These are phyloP conservation scores for Edaphochlamys debaryana DNA, from an alignment of 139 green algal genomes.

Conservation along the genomic window DNA sequence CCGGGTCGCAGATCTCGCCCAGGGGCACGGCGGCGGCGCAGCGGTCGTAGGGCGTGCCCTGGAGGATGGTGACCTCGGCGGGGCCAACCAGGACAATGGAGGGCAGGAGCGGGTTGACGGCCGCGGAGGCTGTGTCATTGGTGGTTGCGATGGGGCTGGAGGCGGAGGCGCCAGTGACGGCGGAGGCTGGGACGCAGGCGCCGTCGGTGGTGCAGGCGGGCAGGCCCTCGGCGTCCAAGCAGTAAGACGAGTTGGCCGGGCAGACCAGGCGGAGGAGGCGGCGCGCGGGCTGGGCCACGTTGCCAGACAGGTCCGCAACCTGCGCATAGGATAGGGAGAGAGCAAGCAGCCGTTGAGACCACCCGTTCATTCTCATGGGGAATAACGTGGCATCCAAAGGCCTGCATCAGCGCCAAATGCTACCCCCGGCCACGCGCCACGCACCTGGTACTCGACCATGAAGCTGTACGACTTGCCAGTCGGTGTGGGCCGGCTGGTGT, in stretches of 20 bases:
- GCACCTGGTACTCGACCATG: slow-evolving; percentile 50
- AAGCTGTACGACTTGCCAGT: slow-evolving; percentile 6
- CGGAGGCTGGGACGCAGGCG: slow-evolving; percentile 19
- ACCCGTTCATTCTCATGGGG: too few species aligned
- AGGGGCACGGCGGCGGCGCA: slow-evolving; percentile 45
- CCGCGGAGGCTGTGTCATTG: background rate
- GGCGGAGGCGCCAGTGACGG: background rate
- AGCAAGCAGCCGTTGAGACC: too few species aligned
- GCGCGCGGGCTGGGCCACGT: slow-evolving; percentile 42
- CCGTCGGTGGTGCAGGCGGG: slow-evolving; percentile 38
- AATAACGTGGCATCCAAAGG: too few species aligned
- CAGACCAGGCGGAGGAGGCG: slow-evolving; percentile 50
- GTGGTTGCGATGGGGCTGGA: slow-evolving; percentile 18
- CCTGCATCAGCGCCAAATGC: too few species aligned
- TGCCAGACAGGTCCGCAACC: slow-evolving; percentile 45
- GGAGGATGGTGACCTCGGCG: slow-evolving; percentile 18
- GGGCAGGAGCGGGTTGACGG: background rate
- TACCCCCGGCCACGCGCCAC: background rate
- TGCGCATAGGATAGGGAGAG: background rate
- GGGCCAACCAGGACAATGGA: slow-evolving; percentile 25
- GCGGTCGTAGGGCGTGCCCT: slow-evolving; percentile 42
- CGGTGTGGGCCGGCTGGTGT: slow-evolving; percentile 46
- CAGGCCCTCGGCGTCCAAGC: slow-evolving; percentile 27
- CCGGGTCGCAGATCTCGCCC: slow-evolving; percentile 47
- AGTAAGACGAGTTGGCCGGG: slow-evolving; percentile 14